These are phyloP conservation scores for Fraxinus americana DNA, from an alignment of 257 asterid species.

Conservation along the genomic window DNA sequence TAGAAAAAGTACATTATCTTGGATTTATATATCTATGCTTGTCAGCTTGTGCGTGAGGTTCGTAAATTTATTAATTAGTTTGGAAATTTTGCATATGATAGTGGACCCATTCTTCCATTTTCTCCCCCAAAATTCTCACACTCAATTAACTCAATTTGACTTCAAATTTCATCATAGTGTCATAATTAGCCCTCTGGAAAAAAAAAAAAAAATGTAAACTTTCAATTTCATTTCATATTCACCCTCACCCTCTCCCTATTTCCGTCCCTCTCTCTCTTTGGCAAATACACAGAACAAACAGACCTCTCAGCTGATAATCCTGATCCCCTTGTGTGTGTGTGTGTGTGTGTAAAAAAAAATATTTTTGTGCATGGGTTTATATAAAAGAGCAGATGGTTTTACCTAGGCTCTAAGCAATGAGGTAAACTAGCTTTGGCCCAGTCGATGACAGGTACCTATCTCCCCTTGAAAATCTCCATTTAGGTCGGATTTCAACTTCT, in stretches of 20 bases:
- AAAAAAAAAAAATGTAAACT: conserved; percentile 10
- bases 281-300: conserved; percentile 27
- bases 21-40: not conserved
- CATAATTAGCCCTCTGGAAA: conserved; percentile 3
- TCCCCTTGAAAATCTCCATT: conserved; percentile 41
- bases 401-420: conserved; percentile 10
- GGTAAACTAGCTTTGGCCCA: conserved; percentile 17
- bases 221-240: not conserved
- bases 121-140: conserved; percentile 23
- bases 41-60: not conserved
- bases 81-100: not conserved
- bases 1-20: not conserved
- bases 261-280: not conserved
- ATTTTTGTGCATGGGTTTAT: not conserved
- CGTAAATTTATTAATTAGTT: not conserved
- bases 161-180: conserved; percentile 7
- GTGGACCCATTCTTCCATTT: conserved; percentile 13
- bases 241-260: not conserved
- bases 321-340: not conserved
- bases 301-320: conserved; percentile 33
- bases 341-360: not conserved
- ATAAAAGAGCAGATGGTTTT: conserved; percentile 6
- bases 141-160: conserved; percentile 33
- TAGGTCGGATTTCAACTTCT: conserved; percentile 69
- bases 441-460: conserved; percentile 67